A percentile compares a stretch with the other conserved stretches of the same genome.
These are phyloP conservation scores for Plasmodium gallinaceum DNA, from an alignment of 169 alveolate genomes.

Conservation along the genomic window DNA sequence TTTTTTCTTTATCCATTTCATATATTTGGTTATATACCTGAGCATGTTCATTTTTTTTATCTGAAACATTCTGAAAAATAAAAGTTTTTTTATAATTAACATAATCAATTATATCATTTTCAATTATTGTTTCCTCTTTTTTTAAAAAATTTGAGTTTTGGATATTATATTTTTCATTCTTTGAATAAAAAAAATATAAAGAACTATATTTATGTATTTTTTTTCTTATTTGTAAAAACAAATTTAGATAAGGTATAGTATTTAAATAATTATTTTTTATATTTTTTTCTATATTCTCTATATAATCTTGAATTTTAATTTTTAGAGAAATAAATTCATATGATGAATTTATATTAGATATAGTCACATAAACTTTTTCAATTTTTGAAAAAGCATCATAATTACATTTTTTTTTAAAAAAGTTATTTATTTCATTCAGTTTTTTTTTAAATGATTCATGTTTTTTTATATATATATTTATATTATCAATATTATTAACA, in stretches of 20 bases:
- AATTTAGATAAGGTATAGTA: conserved; percentile 25
- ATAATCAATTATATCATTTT: conserved; percentile 55
- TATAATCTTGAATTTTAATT: conserved; percentile 29
- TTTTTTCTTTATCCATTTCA: conserved; percentile 21
- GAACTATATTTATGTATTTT: conserved; percentile 35
- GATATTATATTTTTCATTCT: neutral
- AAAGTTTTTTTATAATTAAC: conserved; percentile 32
- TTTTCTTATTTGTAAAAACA: conserved; percentile 53
- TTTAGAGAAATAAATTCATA: conserved; percentile 51
- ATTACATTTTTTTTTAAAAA: conserved; percentile 63
- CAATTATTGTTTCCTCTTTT: conserved; percentile 26
- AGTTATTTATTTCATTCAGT: conserved; percentile 34
- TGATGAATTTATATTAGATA: conserved; percentile 49
- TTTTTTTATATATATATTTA: conserved; percentile 58
- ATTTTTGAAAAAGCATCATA: conserved; percentile 56
- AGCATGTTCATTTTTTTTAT: conserved; percentile 15
- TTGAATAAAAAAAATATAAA: neutral
- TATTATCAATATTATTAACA: conserved; percentile 49
- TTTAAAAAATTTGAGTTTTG: neutral
- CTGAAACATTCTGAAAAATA: conserved; percentile 4
- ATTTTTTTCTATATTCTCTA: conserved; percentile 24
- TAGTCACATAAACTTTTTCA: conserved; percentile 45
- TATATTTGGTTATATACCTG: conserved; percentile 38
- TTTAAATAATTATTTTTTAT: conserved; percentile 21
- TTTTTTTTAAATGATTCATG: conserved; percentile 41